A percentile compares a stretch with the other conserved stretches of the same genome.
These are phyloP conservation scores for Royoungia palumana DNA, from an alignment of 768 basidiomycete genomes.

Conservation along the genomic window DNA sequence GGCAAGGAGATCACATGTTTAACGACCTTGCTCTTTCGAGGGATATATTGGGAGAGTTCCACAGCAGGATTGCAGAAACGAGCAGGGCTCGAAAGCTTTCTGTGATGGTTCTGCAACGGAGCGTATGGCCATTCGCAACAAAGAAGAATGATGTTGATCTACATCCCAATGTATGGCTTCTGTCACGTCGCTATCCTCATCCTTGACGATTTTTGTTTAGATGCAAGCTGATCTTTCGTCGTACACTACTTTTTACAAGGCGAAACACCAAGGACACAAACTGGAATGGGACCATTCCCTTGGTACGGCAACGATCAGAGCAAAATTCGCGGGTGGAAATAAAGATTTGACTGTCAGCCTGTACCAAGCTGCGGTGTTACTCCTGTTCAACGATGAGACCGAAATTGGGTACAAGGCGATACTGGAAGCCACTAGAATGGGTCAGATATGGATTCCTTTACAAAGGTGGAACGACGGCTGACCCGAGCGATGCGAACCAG, in stretches of 20 bases:
- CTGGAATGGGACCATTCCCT: slow-evolving; percentile 87
- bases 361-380: slow-evolving; percentile 83
- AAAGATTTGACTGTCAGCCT: slow-evolving; percentile 92
- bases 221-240: slow-evolving; percentile 69
- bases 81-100: slow-evolving; percentile 50
- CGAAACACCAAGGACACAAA: slow-evolving; percentile 69
- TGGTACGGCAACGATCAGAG: slow-evolving; percentile 75
- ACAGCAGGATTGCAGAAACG: slow-evolving; percentile 39
- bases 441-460: slow-evolving; percentile 40
- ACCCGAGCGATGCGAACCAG: slow-evolving; percentile 36
- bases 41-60: slow-evolving; percentile 68
- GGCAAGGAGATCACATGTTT: slow-evolving; percentile 94
- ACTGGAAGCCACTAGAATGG: slow-evolving; percentile 61
- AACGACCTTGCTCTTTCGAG: slow-evolving; percentile 78
- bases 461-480: background rate
- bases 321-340: slow-evolving; percentile 57
- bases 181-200: background rate
- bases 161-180: slow-evolving; percentile 44
- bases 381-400: slow-evolving; percentile 75
- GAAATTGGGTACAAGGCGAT: slow-evolving; percentile 69
- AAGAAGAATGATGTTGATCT: slow-evolving; percentile 51
- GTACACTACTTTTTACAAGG: slow-evolving; percentile 72
- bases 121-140: slow-evolving; percentile 80
- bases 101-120: slow-evolving; percentile 82
- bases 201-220: slow-evolving; percentile 34